These are phyloP conservation scores for Sporobolomyces roseus DNA, from an alignment of 768 basidiomycete species.

Conservation along the genomic window DNA sequence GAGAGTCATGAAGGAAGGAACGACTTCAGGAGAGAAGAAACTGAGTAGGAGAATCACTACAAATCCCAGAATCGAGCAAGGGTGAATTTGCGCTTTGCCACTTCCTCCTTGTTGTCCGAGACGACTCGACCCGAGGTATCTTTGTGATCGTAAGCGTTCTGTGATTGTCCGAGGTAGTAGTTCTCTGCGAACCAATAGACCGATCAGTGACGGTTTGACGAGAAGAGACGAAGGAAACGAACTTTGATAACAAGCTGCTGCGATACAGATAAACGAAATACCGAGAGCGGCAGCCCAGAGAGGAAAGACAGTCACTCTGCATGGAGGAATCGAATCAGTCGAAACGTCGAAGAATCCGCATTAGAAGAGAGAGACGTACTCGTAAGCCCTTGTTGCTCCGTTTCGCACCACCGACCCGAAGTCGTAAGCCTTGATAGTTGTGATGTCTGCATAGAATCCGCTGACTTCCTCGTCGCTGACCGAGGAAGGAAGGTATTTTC, in stretches of 20 bases:
- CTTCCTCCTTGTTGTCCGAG: conserved; percentile 39
- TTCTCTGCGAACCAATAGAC: conserved; percentile 39
- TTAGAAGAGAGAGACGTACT: conserved; percentile 15
- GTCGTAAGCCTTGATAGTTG: conserved; percentile 35
- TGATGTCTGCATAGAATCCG: conserved; percentile 45
- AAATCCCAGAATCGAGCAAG: conserved; percentile 28
- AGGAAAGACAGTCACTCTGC: conserved; percentile 43
- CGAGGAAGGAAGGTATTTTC: conserved; percentile 42
- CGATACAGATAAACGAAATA: conserved; percentile 46
- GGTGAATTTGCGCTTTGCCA: not conserved
- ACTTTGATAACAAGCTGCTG: conserved; percentile 44
- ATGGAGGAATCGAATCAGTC: not conserved
- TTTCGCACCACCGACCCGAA: conserved; percentile 22
- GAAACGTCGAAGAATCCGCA: not conserved
- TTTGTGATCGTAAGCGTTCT: conserved; percentile 46
- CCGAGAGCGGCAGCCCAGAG: conserved; percentile 47
- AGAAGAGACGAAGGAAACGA: not conserved
- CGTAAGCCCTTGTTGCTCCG: conserved; percentile 34
- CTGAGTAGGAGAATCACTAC: no score
- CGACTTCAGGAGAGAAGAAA: no score
- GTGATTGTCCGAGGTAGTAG: conserved; percentile 48
- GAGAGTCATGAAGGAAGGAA: no score
- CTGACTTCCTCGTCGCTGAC: conserved; percentile 45
- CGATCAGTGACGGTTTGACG: not conserved
- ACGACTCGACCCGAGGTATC: conserved; percentile 28